phyloP scores from a whole-genome alignment of 306 rosid species.

The Vigna unguiculata region DNA sequence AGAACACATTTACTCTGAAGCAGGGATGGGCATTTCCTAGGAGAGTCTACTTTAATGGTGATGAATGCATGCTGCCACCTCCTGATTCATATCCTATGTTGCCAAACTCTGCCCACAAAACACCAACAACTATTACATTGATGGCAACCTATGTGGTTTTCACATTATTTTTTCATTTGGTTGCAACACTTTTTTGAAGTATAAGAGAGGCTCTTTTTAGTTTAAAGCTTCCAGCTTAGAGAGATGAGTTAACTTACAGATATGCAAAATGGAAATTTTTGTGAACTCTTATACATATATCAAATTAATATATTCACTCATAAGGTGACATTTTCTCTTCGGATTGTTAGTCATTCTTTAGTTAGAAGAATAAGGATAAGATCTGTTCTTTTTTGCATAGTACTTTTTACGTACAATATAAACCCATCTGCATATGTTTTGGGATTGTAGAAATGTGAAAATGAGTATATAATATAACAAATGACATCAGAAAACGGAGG shows the following conservation, averaged over 20 bases:
- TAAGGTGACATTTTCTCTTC: background rate
- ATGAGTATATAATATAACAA: conserved; percentile 17
- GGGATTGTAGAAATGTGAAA: background rate
- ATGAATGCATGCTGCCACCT: conserved; percentile 90
- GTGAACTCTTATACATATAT: conserved; percentile 3
- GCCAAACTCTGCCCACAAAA: conserved; percentile 67
- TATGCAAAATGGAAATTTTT: conserved; percentile 24
- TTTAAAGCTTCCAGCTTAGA: conserved; percentile 26
- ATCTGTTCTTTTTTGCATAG: background rate
- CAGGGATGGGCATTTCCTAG: conserved; percentile 99
- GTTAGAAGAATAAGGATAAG: background rate
- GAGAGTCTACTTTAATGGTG: conserved; percentile 88
- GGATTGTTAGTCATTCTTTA: background rate
- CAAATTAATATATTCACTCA: background rate
- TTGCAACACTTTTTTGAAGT: conserved; percentile 37
- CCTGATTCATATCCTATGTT: conserved; percentile 86
- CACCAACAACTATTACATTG: conserved; percentile 34
- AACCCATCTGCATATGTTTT: conserved; percentile 7
- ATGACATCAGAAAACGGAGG: background rate
- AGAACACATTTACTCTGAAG: conserved; percentile 75
- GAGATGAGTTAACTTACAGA: conserved; percentile 9
- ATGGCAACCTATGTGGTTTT: conserved; percentile 46
- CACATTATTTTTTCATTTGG: conserved; percentile 49
- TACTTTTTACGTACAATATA: background rate
- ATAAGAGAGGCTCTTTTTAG: background rate